A percentile compares a stretch with the other conserved stretches of the same genome.
Evolutionary conservation across 148 eudicot genomes (phyloP).

Genomic region (Dianthus caryophyllus): DNA sequence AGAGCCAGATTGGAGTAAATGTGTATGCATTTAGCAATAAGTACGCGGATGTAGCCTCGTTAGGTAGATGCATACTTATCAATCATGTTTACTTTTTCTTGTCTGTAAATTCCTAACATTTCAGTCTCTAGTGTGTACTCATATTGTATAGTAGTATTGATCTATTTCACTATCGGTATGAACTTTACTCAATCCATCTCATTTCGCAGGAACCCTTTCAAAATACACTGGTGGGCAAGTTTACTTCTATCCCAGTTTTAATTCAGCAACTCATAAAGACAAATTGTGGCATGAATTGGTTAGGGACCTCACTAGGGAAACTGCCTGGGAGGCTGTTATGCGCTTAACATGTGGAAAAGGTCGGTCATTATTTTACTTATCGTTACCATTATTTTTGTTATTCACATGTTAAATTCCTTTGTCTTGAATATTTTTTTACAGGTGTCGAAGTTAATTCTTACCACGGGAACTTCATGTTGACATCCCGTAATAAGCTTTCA

Average conservation of each 20-base stretch:
- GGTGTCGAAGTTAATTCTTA: conserved; percentile 85
- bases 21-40: conserved; percentile 95
- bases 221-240: conserved; percentile 98
- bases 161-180: neutral
- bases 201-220: conserved; percentile 70
- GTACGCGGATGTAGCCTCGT: conserved; percentile 87
- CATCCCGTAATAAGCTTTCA: conserved; percentile 87
- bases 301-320: conserved; percentile 93
- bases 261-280: conserved; percentile 58
- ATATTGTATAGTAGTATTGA: neutral
- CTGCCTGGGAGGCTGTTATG: conserved; percentile 99
- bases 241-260: conserved; percentile 78
- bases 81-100: neutral
- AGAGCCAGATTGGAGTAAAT: conserved; percentile 85
- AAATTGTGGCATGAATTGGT: conserved; percentile 80
- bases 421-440: conserved; percentile 15
- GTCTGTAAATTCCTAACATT: neutral
- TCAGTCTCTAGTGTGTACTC: neutral
- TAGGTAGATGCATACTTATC: conserved; percentile 55
- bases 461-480: conserved; percentile 96
- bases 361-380: conserved; percentile 15
- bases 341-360: conserved; percentile 99
- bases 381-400: neutral
- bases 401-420: neutral
- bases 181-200: neutral